These are phyloP conservation scores for Phaeomoniella chlamydospora DNA, from an alignment of 2,329 filamentous ascomycete genomes.

Conservation along the genomic window DNA sequence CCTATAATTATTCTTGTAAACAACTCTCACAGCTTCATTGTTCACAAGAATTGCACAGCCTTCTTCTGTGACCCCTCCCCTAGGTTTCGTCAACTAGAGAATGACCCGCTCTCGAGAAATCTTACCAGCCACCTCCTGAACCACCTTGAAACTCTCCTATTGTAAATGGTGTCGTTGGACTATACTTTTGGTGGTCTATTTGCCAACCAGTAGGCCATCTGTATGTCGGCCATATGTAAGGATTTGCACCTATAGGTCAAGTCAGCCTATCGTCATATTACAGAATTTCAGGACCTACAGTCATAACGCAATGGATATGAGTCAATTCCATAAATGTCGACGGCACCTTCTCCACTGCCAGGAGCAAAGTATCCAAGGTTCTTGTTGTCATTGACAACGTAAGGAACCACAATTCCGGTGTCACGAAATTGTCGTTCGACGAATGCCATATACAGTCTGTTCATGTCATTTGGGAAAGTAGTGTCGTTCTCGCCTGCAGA, in stretches of 20 bases:
- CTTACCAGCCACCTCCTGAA: constrained; percentile 8
- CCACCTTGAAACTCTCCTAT: constrained; percentile 15
- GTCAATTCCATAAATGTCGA: constrained; percentile 52
- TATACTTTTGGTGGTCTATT: constrained; percentile 10
- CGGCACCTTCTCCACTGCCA: constrained; percentile 39
- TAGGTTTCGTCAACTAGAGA: not conserved
- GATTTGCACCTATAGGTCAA: constrained; percentile 3
- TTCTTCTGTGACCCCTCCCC: constrained; percentile 16
- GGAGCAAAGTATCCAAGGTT: constrained; percentile 48
- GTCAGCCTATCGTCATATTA: too few species aligned
- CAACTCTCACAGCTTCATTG: constrained; percentile 61
- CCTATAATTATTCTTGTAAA: constrained; percentile 65
- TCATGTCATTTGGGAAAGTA: constrained; percentile 3
- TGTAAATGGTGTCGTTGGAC: constrained; percentile 11
- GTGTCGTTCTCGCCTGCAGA: too few species aligned
- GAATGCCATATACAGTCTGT: constrained; percentile 54
- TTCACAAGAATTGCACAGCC: constrained; percentile 53
- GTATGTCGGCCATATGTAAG: constrained; percentile 11
- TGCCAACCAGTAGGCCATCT: constrained; percentile 11
- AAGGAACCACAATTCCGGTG: constrained; percentile 57
- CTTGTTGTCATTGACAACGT: constrained; percentile 62
- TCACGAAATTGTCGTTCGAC: constrained; percentile 54
- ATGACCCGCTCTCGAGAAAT: too few species aligned
- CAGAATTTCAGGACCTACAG: constrained; percentile 6
- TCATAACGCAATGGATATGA: constrained; percentile 13